These are phyloP conservation scores for Alternaria gaisen DNA, from an alignment of 2,329 filamentous ascomycete genomes.

Conservation along the genomic window DNA sequence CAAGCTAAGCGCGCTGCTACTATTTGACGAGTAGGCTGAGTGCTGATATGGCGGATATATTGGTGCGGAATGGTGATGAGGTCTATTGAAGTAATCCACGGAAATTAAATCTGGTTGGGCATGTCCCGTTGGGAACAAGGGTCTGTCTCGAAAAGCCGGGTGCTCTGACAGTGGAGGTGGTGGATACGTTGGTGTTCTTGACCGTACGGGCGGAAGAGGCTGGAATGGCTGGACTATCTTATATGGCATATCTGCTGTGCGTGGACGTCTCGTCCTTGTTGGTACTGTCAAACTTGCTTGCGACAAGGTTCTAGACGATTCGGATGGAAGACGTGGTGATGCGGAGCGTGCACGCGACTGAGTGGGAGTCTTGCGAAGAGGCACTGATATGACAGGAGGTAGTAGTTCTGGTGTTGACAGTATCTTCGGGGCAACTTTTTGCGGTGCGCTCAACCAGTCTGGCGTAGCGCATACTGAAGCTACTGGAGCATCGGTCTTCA, in stretches of 20 bases:
- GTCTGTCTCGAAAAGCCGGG: conserved; percentile 8
- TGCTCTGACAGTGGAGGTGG: conserved; percentile 9
- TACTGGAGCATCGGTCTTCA: not conserved
- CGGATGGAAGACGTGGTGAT: conserved; percentile 18
- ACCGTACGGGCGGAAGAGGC: conserved; percentile 25
- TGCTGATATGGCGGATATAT: not conserved
- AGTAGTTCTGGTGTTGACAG: conserved; percentile 33
- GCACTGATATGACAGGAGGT: conserved; percentile 34
- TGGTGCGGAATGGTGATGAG: not conserved
- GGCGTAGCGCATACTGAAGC: conserved; percentile 7
- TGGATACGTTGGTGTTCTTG: conserved; percentile 16
- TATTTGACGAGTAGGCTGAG: conserved; percentile 13
- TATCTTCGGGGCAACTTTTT: conserved; percentile 18
- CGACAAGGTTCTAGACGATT: conserved; percentile 3
- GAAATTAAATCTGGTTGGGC: not conserved
- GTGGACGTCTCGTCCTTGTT: not conserved
- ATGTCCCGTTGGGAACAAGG: not conserved
- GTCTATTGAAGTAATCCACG: conserved; percentile 22
- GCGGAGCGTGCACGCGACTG: conserved; percentile 27
- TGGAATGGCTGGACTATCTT: conserved; percentile 7
- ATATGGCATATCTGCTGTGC: not conserved
- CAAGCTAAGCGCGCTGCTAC: conserved; percentile 30
- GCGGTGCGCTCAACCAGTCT: conserved; percentile 24
- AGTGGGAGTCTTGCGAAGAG: not conserved
- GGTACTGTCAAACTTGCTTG: conserved; percentile 12